Evolutionary conservation across 768 basidiomycete species (phyloP).

Genomic region (Vishniacozyma victoriae): DNA sequence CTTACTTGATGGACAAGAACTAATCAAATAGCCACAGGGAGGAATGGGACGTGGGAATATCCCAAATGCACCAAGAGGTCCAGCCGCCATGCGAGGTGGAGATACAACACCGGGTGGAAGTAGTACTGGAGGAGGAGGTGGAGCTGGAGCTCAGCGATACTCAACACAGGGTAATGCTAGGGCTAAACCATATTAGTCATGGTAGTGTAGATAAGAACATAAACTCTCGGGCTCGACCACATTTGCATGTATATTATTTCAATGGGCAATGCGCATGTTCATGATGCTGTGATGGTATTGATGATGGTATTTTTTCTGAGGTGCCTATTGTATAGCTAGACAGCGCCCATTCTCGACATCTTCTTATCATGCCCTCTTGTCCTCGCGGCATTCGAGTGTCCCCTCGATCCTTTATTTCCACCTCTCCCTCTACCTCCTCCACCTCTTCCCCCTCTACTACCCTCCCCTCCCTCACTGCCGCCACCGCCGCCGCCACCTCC

Average conservation of each 20-base stretch:
- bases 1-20: background rate
- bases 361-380: constrained; percentile 86
- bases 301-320: no score
- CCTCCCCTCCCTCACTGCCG: constrained; percentile 44
- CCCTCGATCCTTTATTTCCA: constrained; percentile 73
- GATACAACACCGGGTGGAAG: constrained; percentile 6
- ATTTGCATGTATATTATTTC: no score
- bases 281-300: no score
- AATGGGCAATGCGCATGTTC: no score
- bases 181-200: constrained; percentile 38
- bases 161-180: constrained; percentile 43
- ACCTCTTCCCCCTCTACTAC: constrained; percentile 24
- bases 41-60: constrained; percentile 15
- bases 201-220: no score
- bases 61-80: constrained; percentile 43
- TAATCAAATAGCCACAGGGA: background rate
- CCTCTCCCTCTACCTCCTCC: constrained; percentile 58
- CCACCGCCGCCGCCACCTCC: constrained; percentile 41
- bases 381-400: constrained; percentile 64
- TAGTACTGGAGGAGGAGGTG: constrained; percentile 3
- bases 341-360: constrained; percentile 58
- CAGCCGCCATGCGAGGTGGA: constrained; percentile 45
- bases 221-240: no score
- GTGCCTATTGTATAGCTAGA: no score
- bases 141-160: constrained; percentile 36